Base-by-base conservation (phyloP, 352 stramenopile genomes). In the Peronospora belbahrii region DNA sequence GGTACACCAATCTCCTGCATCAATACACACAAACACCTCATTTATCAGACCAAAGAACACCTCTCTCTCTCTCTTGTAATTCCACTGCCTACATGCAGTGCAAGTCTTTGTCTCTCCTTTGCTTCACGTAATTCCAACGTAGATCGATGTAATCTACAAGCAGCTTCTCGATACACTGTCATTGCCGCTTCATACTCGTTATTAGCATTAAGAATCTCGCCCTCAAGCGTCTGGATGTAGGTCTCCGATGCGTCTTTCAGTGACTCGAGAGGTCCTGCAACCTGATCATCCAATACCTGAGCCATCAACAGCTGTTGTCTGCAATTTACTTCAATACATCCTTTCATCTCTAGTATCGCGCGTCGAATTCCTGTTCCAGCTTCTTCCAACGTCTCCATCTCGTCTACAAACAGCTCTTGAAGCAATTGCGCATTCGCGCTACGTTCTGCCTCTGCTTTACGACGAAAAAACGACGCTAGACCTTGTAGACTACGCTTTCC, bases 221-320 rank as follows among this genome's bases (percentile, higher is more conserved):
- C 73, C 41, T 82, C 60, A 25, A 93, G 54, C 42, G 77, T 90
- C 50, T 78, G 70, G 30, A 90, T 86, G 59, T 93, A 93, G 5
- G 66, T 65, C 52, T 82, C 72, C 2, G 76, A 87, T 14, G 74
- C 78, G 14, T 78, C 67, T 33, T 93, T 78, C 19, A 93, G 67
- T 50, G 78, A 82, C 54, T 74, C 70, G 33, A 93, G 65, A 32
- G 81, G 81, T 56, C 75, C 70, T 2, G 77, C 78, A 23, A 93
- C 74, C 42, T 93, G 81, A 28, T 93, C 81, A 38, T 93, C 76
- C 36, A 93, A 65, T 39, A 93, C 78, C 22, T 78, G 69, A 5
- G 81, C 74, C 42, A 89, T 67, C 20, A 85, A 37, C 33, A 88
- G 48, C 52, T 93, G 74, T 52, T 90, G 78, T 14, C 69, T 67